A percentile compares a stretch with the other conserved stretches of the same genome.
Conservation (phyloP, 163 green algal genomes). For the Scenedesmus sp. region DNA sequence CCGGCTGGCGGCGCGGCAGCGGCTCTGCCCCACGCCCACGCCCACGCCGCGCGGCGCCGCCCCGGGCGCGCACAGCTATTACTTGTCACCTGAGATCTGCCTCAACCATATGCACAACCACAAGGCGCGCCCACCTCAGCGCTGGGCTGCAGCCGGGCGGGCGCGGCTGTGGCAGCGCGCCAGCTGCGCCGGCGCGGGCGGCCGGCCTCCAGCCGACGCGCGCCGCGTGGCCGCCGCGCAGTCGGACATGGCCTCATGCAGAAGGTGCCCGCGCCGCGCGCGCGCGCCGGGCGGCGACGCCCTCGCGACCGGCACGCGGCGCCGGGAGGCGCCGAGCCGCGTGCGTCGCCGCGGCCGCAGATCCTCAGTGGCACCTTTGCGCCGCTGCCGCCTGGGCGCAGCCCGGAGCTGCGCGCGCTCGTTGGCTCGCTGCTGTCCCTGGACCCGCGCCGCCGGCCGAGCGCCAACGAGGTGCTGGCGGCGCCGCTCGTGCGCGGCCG, state of each 20-base stretch:
- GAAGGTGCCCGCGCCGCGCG: neutral
- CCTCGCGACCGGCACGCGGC: neutral
- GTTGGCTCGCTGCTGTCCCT: constrained; percentile 66
- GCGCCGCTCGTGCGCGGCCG: constrained; percentile 65
- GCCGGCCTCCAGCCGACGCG: too few species aligned
- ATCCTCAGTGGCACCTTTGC: constrained; percentile 75
- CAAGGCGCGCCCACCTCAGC: constrained; percentile 63
- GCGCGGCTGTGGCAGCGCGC: too few species aligned
- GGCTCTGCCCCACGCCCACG: neutral
- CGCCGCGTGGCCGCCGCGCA: too few species aligned
- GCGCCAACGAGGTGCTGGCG: constrained; percentile 71
- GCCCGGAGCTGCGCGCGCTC: constrained; percentile 64
- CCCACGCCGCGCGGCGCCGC: too few species aligned
- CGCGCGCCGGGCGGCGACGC: neutral
- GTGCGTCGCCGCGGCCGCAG: constrained; percentile 44
- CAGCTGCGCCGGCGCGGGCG: too few species aligned
- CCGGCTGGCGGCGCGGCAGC: too few species aligned
- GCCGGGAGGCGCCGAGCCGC: neutral
- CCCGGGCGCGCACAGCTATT: constrained; percentile 43
- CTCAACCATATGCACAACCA: constrained; percentile 75
- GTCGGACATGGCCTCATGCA: too few species aligned
- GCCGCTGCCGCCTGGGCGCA: constrained; percentile 57
- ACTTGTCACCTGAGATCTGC: constrained; percentile 78
- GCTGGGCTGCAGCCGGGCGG: too few species aligned
- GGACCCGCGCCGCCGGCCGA: constrained; percentile 62